These are phyloP conservation scores for Annona squamosa DNA, from an alignment of 164 flowering plant genomes.

Conservation along the genomic window DNA sequence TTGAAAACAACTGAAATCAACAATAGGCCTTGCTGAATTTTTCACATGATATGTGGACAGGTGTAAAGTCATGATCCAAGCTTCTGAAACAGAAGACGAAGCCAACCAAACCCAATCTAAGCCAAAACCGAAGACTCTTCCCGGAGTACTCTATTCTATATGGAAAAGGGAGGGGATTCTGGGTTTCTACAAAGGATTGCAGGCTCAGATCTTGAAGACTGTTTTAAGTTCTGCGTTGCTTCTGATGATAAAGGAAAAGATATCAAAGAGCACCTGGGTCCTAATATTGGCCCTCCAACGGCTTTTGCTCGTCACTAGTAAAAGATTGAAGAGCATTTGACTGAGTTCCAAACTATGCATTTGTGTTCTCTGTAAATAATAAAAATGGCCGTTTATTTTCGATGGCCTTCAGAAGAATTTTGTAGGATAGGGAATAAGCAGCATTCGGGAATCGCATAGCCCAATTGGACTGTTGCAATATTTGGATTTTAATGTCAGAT, in stretches of 20 bases:
- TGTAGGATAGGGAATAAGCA: constrained; percentile 1
- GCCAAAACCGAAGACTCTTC: constrained; percentile 11
- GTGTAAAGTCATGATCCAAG: constrained; percentile 83
- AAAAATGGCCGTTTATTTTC: background rate
- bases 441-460: background rate
- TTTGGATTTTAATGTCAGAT: background rate
- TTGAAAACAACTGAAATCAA: background rate
- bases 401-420: background rate
- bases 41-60: constrained; percentile 23
- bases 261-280: constrained; percentile 60
- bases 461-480: background rate
- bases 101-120: constrained; percentile 19
- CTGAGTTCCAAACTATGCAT: background rate
- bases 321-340: constrained; percentile 34
- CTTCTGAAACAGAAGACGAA: constrained; percentile 52
- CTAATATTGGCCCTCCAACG: constrained; percentile 49
- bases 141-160: constrained; percentile 8
- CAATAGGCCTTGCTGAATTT: background rate
- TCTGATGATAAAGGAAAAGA: constrained; percentile 79
- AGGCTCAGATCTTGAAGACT: constrained; percentile 75
- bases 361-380: constrained; percentile 3
- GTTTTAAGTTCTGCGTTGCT: constrained; percentile 74
- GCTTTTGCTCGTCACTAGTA: constrained; percentile 32
- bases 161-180: constrained; percentile 43
- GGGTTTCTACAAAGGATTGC: constrained; percentile 70